phyloP scores from a whole-genome alignment of 2,329 filamentous ascomycete genomes.

The Fulvia fulva region DNA sequence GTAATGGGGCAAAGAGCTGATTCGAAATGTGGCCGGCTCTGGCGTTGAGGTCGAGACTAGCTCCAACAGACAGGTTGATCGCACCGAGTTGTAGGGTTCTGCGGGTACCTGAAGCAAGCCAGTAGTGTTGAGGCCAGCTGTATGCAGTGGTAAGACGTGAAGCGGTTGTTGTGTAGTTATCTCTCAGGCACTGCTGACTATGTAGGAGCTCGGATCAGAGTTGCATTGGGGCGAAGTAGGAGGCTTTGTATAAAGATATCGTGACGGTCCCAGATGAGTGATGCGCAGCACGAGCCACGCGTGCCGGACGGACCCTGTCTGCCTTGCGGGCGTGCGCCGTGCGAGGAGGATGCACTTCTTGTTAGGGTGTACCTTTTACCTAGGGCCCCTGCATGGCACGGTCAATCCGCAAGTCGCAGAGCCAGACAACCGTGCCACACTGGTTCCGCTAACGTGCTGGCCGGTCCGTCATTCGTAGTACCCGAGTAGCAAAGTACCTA shows the following conservation, averaged over 20 bases:
- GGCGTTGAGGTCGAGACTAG: slow-evolving; percentile 4
- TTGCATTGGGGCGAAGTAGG: slow-evolving; percentile 26
- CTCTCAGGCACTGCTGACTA: slow-evolving; percentile 12
- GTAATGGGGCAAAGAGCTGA: slow-evolving; percentile 4
- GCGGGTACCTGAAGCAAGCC: slow-evolving; percentile 18
- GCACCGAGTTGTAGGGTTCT: slow-evolving; percentile 7
- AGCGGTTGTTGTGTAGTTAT: slow-evolving; percentile 5
- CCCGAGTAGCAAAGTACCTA: slow-evolving; percentile 48
- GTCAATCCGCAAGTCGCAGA: slow-evolving; percentile 12
- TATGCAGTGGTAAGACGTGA: slow-evolving; percentile 10
- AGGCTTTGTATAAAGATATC: slow-evolving; percentile 30
- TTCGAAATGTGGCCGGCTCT: slow-evolving; percentile 2
- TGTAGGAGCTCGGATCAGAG: slow-evolving; percentile 17
- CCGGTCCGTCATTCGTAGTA: slow-evolving; percentile 3
- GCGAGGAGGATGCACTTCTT: slow-evolving; percentile 16
- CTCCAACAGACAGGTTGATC: slow-evolving; percentile 3
- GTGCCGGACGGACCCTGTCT: slow-evolving; percentile 12
- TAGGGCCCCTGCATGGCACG: slow-evolving; percentile 18
- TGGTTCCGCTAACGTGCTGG: slow-evolving; percentile 1
- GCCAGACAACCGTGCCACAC: slow-evolving; percentile 15
- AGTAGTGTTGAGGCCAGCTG: slow-evolving; percentile 10
- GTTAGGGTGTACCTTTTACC: slow-evolving; percentile 17
- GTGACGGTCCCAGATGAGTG: slow-evolving; percentile 22
- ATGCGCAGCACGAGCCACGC: slow-evolving; percentile 26
- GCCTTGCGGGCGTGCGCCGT: background rate